Conservation (phyloP, 2,329 filamentous ascomycete genomes). For the Calonectria multiphialidica region DNA sequence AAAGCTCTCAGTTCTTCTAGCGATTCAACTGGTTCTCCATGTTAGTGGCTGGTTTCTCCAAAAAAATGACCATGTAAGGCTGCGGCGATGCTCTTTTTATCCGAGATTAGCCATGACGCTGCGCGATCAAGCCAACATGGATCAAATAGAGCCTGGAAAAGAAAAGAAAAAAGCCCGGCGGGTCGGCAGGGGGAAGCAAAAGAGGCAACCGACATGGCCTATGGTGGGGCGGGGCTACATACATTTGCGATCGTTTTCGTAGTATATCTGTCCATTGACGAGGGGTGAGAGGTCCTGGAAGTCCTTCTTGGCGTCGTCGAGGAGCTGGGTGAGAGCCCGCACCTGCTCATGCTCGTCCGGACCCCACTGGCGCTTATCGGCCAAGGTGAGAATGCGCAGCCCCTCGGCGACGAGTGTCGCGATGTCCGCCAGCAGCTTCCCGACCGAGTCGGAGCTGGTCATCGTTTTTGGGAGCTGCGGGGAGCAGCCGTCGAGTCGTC, state of each 20-base stretch:
- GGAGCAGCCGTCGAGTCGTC: constrained; percentile 11
- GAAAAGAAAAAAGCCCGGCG: not conserved
- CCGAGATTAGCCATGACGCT: constrained; percentile 17
- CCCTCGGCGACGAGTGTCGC: constrained; percentile 66
- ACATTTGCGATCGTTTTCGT: constrained; percentile 69
- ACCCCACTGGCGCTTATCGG: constrained; percentile 71
- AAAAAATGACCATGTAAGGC: not conserved
- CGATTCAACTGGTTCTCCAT: constrained; percentile 59
- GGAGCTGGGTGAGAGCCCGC: constrained; percentile 64
- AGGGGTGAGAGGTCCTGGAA: constrained; percentile 69
- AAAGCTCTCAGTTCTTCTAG: constrained; percentile 63
- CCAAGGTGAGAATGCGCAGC: constrained; percentile 65
- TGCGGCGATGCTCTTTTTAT: not conserved
- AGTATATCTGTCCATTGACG: constrained; percentile 68
- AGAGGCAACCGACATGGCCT: constrained; percentile 7
- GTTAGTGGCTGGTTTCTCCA: constrained; percentile 28
- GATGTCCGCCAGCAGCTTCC: constrained; percentile 69
- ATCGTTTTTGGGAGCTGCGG: constrained; percentile 39
- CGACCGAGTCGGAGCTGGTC: constrained; percentile 64
- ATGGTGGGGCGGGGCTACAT: constrained; percentile 43
- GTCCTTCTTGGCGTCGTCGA: constrained; percentile 71
- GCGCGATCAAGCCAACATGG: not conserved
- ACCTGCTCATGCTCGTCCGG: constrained; percentile 71
- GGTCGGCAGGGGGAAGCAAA: not conserved
- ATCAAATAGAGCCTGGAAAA: not conserved